Percentiles rank a stretch among this genome's conserved stretches.
phyloP scores from a whole-genome alignment of 2,329 filamentous ascomycete species.

The Botrytis paeoniae region DNA sequence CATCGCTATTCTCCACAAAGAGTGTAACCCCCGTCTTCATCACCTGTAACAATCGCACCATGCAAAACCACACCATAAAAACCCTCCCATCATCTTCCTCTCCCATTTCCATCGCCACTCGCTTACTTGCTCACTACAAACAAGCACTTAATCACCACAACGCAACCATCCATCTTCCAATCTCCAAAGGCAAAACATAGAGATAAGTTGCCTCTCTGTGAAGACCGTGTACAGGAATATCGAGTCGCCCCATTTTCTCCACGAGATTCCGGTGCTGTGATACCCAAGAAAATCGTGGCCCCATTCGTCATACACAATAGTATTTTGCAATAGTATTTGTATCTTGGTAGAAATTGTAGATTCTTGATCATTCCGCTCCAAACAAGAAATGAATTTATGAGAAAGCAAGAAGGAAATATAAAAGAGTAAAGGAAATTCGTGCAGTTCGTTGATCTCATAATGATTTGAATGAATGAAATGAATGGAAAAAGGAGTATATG shows the following conservation, averaged over 20 bases:
- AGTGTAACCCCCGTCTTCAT: neutral
- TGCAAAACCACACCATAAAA: neutral
- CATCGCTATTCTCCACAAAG: neutral
- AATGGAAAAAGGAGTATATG: slow-evolving; percentile 22
- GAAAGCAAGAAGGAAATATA: slow-evolving; percentile 3
- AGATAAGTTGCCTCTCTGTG: slow-evolving; percentile 29
- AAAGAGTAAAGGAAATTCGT: slow-evolving; percentile 14
- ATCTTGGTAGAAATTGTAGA: neutral
- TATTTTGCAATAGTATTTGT: slow-evolving; percentile 22
- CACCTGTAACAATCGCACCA: neutral
- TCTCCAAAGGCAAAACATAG: neutral
- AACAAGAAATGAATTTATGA: neutral
- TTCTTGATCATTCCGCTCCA: neutral
- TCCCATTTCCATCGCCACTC: slow-evolving; percentile 27
- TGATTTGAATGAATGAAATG: slow-evolving; percentile 17
- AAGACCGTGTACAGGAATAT: slow-evolving; percentile 30
- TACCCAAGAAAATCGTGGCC: slow-evolving; percentile 29
- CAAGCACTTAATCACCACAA: neutral
- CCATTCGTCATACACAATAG: slow-evolving; percentile 26
- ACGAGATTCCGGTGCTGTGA: slow-evolving; percentile 35
- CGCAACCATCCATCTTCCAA: neutral
- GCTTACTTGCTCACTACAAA: slow-evolving; percentile 21
- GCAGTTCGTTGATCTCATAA: slow-evolving; percentile 18
- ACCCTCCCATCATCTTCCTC: neutral
- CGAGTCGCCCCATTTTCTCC: slow-evolving; percentile 37